phyloP scores from a whole-genome alignment of 1,284 basidiomycete genomes.

The Cryptococcus jaspeensis region DNA sequence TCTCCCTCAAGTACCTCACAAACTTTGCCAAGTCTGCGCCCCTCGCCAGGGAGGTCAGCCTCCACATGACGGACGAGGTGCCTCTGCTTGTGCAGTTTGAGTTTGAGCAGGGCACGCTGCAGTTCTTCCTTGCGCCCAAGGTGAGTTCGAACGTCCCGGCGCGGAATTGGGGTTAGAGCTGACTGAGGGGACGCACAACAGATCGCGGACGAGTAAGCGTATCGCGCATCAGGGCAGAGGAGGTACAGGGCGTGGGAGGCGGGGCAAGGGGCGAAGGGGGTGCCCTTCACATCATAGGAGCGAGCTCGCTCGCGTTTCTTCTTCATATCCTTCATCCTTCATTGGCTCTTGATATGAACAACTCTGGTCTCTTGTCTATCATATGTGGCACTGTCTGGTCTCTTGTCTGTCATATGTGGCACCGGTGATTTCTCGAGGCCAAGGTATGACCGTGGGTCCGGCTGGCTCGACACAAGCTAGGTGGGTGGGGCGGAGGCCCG shows the following conservation, averaged over 20 bases:
- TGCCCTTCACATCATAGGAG: too few relatives aligned
- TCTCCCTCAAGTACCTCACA: constrained; percentile 94
- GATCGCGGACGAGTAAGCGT: constrained; percentile 27
- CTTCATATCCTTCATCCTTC: too few relatives aligned
- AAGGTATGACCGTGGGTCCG: too few relatives aligned
- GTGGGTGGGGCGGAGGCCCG: too few relatives aligned
- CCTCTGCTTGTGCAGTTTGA: constrained; percentile 70
- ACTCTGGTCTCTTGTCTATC: too few relatives aligned
- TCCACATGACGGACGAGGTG: constrained; percentile 89
- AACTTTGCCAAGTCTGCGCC: constrained; percentile 94
- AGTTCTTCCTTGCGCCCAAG: constrained; percentile 51
- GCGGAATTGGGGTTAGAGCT: not conserved
- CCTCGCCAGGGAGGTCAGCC: constrained; percentile 68
- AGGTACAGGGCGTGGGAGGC: not conserved
- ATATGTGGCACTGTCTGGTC: too few relatives aligned
- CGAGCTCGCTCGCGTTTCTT: too few relatives aligned
- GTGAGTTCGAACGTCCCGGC: constrained; percentile 18
- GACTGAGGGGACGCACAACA: not conserved
- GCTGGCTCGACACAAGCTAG: too few relatives aligned
- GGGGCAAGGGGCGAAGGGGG: not conserved
- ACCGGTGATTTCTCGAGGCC: too few relatives aligned
- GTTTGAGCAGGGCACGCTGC: constrained; percentile 51
- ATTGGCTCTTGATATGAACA: too few relatives aligned
- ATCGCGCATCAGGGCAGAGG: not conserved
- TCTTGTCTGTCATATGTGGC: too few relatives aligned